These are phyloP conservation scores for Kodamaea lidongshanica DNA, from an alignment of 805 yeast genomes.

Conservation along the genomic window DNA sequence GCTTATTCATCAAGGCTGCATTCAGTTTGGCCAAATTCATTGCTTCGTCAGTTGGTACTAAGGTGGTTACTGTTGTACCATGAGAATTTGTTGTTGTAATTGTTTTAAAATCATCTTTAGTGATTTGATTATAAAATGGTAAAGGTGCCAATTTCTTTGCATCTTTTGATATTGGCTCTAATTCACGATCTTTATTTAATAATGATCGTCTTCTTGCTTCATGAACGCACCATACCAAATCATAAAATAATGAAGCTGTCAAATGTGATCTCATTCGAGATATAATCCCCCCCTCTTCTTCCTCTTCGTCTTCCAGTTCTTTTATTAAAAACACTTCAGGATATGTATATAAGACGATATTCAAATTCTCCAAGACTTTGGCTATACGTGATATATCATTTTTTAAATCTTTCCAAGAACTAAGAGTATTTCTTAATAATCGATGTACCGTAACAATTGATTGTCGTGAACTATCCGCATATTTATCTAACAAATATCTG, in stretches of 20 bases:
- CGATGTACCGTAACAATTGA: constrained; percentile 91
- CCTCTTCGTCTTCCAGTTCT: constrained; percentile 41
- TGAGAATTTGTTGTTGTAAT: constrained; percentile 83
- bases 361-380: constrained; percentile 80
- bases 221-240: constrained; percentile 89
- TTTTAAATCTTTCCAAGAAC: constrained; percentile 87
- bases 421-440: constrained; percentile 75
- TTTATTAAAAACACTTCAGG: constrained; percentile 69
- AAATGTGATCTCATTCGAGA: constrained; percentile 87
- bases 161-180: constrained; percentile 7
- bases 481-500: constrained; percentile 64
- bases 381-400: constrained; percentile 91
- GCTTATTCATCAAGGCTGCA: constrained; percentile 49
- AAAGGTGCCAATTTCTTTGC: constrained; percentile 51
- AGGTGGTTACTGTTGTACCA: constrained; percentile 85
- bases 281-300: constrained; percentile 45
- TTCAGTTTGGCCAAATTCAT: constrained; percentile 53
- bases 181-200: constrained; percentile 21
- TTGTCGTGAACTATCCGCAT: constrained; percentile 84
- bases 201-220: constrained; percentile 75
- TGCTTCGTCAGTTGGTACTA: constrained; percentile 81
- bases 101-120: constrained; percentile 81
- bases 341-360: constrained; percentile 78
- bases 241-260: constrained; percentile 86
- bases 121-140: constrained; percentile 87